Percentiles rank a stretch among this genome's conserved stretches.
These are phyloP conservation scores for Suillus occidentalis DNA, from an alignment of 768 basidiomycete genomes.

Conservation along the genomic window DNA sequence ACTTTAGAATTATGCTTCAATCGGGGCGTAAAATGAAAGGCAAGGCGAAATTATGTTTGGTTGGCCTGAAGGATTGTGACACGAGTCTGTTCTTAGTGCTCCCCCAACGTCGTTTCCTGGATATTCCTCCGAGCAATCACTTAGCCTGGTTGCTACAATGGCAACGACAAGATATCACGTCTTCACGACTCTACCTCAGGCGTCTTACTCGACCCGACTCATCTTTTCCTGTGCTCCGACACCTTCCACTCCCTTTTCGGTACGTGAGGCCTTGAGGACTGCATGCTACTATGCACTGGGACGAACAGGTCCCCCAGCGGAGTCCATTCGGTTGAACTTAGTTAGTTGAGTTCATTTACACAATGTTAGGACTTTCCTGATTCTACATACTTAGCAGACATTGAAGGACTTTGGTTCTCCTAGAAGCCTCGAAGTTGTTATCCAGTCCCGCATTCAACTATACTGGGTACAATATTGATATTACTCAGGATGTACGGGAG, in stretches of 20 bases:
- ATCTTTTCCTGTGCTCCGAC: background rate
- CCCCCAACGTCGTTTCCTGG: background rate
- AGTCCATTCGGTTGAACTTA: background rate
- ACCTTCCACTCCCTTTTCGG: slow-evolving; percentile 1
- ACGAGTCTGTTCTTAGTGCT: background rate
- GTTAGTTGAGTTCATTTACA: background rate
- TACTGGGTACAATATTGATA: background rate
- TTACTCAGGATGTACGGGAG: background rate
- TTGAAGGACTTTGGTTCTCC: background rate
- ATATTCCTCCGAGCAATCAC: slow-evolving; percentile 1
- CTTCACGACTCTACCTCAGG: slow-evolving; percentile 3
- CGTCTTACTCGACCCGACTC: background rate
- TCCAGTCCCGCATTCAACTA: background rate
- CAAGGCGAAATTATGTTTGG: background rate
- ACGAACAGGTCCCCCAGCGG: too few species aligned
- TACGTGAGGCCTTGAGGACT: background rate
- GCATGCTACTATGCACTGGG: background rate
- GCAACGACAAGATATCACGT: slow-evolving; percentile 8
- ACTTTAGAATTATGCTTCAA: background rate
- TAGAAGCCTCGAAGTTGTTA: background rate
- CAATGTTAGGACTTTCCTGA: background rate
- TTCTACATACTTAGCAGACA: background rate
- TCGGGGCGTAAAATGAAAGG: background rate
- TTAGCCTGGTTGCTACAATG: slow-evolving; percentile 5
- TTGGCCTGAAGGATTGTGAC: background rate